Evolutionary conservation across 805 yeast species (phyloP), one percentile per base, ranked within the genome.

Genomic region (Yamadazyma endophytica): DNA sequence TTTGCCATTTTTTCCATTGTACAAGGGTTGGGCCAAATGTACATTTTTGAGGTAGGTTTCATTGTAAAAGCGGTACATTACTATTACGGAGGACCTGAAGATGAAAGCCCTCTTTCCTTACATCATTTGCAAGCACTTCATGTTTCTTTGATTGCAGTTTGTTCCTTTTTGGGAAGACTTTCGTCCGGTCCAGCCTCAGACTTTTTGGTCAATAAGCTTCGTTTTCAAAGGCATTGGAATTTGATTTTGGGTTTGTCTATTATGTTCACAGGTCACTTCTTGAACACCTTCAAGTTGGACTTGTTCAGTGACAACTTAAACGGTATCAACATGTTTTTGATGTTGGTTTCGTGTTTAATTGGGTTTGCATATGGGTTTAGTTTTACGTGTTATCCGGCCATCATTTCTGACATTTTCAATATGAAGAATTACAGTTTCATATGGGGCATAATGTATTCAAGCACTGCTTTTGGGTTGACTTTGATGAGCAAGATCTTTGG

Each of bases 1-100:
- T 58, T 52, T 29, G 28, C 41, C n/a, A 37, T 56, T 6, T 47
- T 58, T 37, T 46, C 61, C 2, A 38, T 56, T 12, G 40, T 54
- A n/a, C 64, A 58, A 40, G 64, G 64, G 5, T 43, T 58, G 33
- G 64, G 64, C 9, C 64, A 58, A 40, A 56, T 58, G 63, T 58
- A 58, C 38, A 58, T 58, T 9, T 58, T 50, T 33, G 52, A 57
- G 15, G 53, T 58, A 30, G 64, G 64, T 3, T 58, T 43, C 28
- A 43, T 58, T 9, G 32, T 56, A 15, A 54, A 56, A 37, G 64
- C 64, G 7, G 24, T 56, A 2, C 47, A 49, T 33, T 45, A 44
- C 30, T 41, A 46, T 24, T 53, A 46, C 34, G 31, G 39, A 5
- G n/a, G n/a, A n/a, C n/a, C n/a, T n/a, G n/a, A n/a, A n/a, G n/a